Conservation (phyloP, 805 yeast species). For the Saccharomyces mikatae region DNA sequence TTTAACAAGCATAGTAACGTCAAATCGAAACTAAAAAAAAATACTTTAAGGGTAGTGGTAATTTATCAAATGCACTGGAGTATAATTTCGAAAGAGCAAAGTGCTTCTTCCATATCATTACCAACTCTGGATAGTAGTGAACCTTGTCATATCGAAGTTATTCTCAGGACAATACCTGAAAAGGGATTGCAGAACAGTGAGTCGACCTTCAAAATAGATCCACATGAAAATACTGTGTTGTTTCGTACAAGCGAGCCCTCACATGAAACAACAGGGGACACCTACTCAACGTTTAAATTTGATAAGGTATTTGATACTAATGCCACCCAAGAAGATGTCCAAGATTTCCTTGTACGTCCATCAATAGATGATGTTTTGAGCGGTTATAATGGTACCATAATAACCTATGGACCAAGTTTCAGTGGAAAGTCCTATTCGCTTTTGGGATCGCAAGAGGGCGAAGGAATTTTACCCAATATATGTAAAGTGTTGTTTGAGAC, state of each 20-base stretch:
- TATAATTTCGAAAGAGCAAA: neutral
- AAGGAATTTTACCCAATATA: conserved; percentile 69
- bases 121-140: conserved; percentile 1
- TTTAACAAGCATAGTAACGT: neutral
- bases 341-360: neutral
- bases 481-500: conserved; percentile 55
- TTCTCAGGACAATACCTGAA: neutral
- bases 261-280: neutral
- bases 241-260: neutral
- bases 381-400: conserved; percentile 71
- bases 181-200: neutral
- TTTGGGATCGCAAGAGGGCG: conserved; percentile 50
- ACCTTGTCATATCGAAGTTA: neutral
- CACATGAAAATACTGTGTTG: neutral
- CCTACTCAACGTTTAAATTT: conserved; percentile 11
- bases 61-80: conserved; percentile 1
- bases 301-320: conserved; percentile 47
- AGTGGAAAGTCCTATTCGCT: conserved; percentile 71
- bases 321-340: conserved; percentile 38
- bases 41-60: neutral
- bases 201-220: neutral
- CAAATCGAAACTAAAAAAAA: neutral
- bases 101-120: neutral
- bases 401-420: conserved; percentile 76
- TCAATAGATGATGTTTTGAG: conserved; percentile 8